Percentiles rank a stretch among this genome's conserved stretches.
Evolutionary conservation across 2,329 filamentous ascomycete genomes (phyloP).

Genomic region (Bipolaris sorokiniana): DNA sequence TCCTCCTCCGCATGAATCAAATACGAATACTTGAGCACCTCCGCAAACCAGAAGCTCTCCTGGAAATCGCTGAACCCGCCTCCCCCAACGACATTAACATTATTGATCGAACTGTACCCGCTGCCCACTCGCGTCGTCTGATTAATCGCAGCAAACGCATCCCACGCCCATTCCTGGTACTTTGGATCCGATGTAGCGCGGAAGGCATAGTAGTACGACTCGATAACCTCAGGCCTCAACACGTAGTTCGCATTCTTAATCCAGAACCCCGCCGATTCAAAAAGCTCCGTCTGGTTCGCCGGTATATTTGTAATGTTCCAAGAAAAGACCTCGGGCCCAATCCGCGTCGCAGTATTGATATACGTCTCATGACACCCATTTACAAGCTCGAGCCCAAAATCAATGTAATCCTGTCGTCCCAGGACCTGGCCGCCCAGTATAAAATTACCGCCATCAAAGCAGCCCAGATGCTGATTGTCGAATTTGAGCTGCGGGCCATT

Average conservation of each 20-base stretch:
- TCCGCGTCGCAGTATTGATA: slow-evolving; percentile 67
- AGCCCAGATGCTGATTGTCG: slow-evolving; percentile 65
- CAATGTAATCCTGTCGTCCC: slow-evolving; percentile 67
- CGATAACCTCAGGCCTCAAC: slow-evolving; percentile 80
- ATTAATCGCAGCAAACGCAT: slow-evolving; percentile 74
- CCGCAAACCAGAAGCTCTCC: slow-evolving; percentile 88
- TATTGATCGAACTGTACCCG: slow-evolving; percentile 68
- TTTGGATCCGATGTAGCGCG: slow-evolving; percentile 74
- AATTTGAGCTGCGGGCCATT: slow-evolving; percentile 51
- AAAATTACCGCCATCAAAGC: slow-evolving; percentile 85
- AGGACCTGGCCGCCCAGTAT: slow-evolving; percentile 79
- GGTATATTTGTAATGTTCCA: slow-evolving; percentile 48
- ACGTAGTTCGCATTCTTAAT: slow-evolving; percentile 67
- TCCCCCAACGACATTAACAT: slow-evolving; percentile 70
- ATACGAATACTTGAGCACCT: slow-evolving; percentile 85
- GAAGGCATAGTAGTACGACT: slow-evolving; percentile 87
- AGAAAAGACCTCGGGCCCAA: slow-evolving; percentile 71
- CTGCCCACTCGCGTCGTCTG: slow-evolving; percentile 66
- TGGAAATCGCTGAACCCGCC: slow-evolving; percentile 71
- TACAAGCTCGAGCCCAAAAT: slow-evolving; percentile 76
- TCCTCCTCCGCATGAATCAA: slow-evolving; percentile 69
- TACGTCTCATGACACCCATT: slow-evolving; percentile 79
- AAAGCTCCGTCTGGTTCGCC: slow-evolving; percentile 61
- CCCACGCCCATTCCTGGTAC: slow-evolving; percentile 87
- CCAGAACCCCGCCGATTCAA: slow-evolving; percentile 72